Percentiles rank a stretch among this genome's conserved stretches.
Conservation (phyloP, 805 yeast species). For the Zygosaccharomyces pseudorouxii region DNA sequence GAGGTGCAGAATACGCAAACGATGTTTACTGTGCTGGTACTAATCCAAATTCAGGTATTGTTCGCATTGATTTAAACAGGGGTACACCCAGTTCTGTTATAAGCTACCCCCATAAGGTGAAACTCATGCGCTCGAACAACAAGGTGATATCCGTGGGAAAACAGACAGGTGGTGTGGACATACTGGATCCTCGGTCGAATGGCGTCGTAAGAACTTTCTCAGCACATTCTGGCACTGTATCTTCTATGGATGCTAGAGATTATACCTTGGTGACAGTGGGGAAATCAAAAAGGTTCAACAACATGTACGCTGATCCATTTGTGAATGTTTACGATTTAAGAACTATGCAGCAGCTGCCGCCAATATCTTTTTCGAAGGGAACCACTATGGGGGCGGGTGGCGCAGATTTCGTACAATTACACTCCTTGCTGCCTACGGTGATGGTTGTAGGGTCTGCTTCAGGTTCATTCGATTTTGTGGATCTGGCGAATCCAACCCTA, state of each 20-base stretch:
- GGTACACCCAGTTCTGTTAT: constrained; percentile 36
- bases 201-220: constrained; percentile 49
- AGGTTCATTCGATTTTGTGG: constrained; percentile 85
- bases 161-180: constrained; percentile 55
- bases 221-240: constrained; percentile 57
- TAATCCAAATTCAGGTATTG: constrained; percentile 33
- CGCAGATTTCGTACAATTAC: constrained; percentile 76
- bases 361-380: constrained; percentile 70
- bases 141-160: constrained; percentile 57
- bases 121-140: constrained; percentile 46
- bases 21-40: constrained; percentile 45
- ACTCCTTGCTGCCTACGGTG: constrained; percentile 79
- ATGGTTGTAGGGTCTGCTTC: constrained; percentile 65
- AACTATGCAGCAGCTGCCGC: constrained; percentile 64
- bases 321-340: constrained; percentile 79
- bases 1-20: constrained; percentile 38
- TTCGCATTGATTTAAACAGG: constrained; percentile 42
- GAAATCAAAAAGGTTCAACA: constrained; percentile 58
- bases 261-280: constrained; percentile 77
- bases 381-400: constrained; percentile 54
- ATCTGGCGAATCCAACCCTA: constrained; percentile 68
- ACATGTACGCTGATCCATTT: constrained; percentile 64
- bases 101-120: constrained; percentile 43
- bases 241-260: constrained; percentile 63
- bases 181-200: constrained; percentile 52